A percentile compares a stretch with the other conserved stretches of the same genome.
Conservation (phyloP, 331 rosid species). For the Malus hybrid region DNA sequence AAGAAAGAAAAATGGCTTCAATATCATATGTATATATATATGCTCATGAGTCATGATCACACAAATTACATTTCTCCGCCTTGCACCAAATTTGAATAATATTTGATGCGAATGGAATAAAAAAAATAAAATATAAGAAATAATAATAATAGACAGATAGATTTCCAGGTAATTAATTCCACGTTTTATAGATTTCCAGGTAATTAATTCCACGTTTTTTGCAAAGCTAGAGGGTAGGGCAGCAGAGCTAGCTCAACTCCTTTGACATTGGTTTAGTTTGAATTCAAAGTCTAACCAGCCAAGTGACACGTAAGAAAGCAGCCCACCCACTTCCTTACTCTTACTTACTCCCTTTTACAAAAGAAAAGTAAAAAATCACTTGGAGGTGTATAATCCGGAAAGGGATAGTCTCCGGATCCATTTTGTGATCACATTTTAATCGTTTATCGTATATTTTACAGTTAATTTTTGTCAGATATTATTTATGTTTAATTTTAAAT, state of each 20-base stretch:
- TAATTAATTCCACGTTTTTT: background rate
- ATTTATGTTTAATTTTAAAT: too few species aligned
- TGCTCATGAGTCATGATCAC: background rate
- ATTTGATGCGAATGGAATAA: background rate
- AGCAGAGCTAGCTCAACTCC: background rate
- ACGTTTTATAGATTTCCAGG: too few species aligned
- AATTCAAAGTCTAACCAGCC: background rate
- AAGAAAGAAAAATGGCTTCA: too few species aligned
- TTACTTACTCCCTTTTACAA: too few species aligned
- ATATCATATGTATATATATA: too few species aligned
- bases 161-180: background rate
- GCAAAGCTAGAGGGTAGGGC: background rate
- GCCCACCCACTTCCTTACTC: background rate
- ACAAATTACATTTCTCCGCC: background rate
- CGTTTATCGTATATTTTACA: rapidly evolving
- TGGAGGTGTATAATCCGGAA: too few species aligned
- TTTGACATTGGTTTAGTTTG: background rate
- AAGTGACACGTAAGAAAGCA: background rate
- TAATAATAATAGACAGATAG: too few species aligned
- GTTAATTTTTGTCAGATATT: rapidly evolving
- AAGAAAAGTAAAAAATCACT: too few species aligned
- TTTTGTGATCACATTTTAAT: too few species aligned
- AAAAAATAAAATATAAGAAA: too few species aligned
- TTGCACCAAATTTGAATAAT: background rate
- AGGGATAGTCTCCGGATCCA: too few species aligned